These are phyloP conservation scores for Flaveria robusta DNA, from an alignment of 129 eudicot species.

Conservation along the genomic window DNA sequence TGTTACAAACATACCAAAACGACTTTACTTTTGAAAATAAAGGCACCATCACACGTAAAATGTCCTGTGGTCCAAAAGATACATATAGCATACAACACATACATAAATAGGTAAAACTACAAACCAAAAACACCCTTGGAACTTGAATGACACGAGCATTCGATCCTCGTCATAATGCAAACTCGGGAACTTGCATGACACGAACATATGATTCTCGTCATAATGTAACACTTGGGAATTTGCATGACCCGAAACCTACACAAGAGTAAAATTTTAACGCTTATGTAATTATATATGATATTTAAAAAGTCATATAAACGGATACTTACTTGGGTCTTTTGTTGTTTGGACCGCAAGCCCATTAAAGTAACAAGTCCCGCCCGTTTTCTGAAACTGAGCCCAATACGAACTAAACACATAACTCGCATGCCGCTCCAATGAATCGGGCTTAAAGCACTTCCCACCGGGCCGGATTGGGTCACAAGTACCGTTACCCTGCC, in stretches of 20 bases:
- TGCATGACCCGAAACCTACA: slow-evolving; percentile 75
- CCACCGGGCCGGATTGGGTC: slow-evolving; percentile 74
- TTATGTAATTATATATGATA: too few relatives aligned
- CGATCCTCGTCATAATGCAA: too few relatives aligned
- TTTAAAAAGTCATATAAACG: background rate
- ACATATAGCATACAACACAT: background rate
- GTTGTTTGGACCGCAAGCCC: slow-evolving; percentile 62
- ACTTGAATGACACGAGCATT: too few relatives aligned
- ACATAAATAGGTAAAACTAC: background rate
- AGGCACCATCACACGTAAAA: background rate
- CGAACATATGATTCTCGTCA: slow-evolving; percentile 8
- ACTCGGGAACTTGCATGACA: too few relatives aligned
- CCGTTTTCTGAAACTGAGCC: slow-evolving; percentile 57
- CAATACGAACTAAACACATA: slow-evolving; percentile 88
- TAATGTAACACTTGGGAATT: slow-evolving; percentile 62
- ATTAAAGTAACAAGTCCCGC: slow-evolving; percentile 73
- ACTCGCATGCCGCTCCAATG: slow-evolving; percentile 52
- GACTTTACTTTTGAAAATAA: background rate
- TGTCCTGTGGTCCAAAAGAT: background rate
- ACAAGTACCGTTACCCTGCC: slow-evolving; percentile 83
- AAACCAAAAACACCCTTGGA: background rate
- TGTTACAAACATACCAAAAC: background rate
- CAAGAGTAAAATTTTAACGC: too few relatives aligned
- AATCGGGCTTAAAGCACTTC: slow-evolving; percentile 69
- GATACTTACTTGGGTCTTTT: slow-evolving; percentile 72